Conservation (phyloP, 345 rosid genomes). For the Stellera chamaejasme region DNA sequence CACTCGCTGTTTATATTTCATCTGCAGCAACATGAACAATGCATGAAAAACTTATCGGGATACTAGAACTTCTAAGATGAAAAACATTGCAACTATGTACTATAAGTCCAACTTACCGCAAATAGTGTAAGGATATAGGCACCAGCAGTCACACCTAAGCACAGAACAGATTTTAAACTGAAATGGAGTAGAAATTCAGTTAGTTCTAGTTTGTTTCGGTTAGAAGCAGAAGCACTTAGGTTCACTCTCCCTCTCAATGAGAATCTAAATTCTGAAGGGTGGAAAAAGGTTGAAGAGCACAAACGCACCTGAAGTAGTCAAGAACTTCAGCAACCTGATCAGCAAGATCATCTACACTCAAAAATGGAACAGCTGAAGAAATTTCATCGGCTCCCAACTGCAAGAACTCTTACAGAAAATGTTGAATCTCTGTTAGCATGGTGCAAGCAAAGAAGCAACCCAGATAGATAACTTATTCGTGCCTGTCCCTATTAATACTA, state of each 20-base stretch:
- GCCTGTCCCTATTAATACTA: not conserved
- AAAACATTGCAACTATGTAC: not conserved
- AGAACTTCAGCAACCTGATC: constrained; percentile 61
- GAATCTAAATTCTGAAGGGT: not conserved
- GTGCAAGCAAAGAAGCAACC: not conserved
- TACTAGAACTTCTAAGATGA: not conserved
- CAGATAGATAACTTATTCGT: not conserved
- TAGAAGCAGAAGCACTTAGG: too few relatives aligned
- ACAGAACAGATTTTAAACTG: constrained; percentile 47
- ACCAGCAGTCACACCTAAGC: constrained; percentile 67
- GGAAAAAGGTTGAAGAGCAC: not conserved
- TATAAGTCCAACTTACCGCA: constrained; percentile 33
- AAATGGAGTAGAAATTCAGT: not conserved
- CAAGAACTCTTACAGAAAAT: constrained; percentile 40
- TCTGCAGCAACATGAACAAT: constrained; percentile 26
- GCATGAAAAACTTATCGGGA: constrained; percentile 8
- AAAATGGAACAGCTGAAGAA: constrained; percentile 39
- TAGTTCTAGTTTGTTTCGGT: not conserved
- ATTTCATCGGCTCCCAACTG: constrained; percentile 61
- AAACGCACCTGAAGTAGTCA: constrained; percentile 40
- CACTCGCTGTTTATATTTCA: constrained; percentile 44
- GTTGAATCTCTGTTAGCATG: constrained; percentile 21
- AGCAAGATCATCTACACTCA: constrained; percentile 48
- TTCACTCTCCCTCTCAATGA: not conserved
- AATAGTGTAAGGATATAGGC: constrained; percentile 57